Base-by-base conservation (phyloP, 352 stramenopile genomes). In the Globisporangium carolinianum region DNA sequence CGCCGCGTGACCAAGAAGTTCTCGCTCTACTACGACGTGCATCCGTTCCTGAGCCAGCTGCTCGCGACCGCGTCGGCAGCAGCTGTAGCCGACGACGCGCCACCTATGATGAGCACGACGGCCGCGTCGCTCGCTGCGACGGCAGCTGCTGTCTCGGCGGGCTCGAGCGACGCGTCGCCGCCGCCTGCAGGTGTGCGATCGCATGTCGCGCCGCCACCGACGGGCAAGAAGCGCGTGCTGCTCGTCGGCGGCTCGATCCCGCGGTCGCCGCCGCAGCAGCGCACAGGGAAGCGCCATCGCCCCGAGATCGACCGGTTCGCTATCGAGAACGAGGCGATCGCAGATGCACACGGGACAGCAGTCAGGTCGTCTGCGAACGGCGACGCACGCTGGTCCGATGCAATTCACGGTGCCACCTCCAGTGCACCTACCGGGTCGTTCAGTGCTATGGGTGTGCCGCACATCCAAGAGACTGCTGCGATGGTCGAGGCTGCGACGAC, bases 21-120 rank as follows among this genome's bases (percentile, higher is more conserved):
- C 60, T 57, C 60, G 42, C 55, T 62, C 17, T 66, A 58, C 51
- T 61, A 58, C 18, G 54, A 66, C 36, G 60, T 66, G 55, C 60
- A 66, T 17, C 47, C 60, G 41, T 58, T 66, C 42, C 41, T 66
- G n/a, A 37, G 60, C 6, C 38, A 43, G 12, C 53, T 35, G 32
- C 39, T 47, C n/a, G 41, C 46, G 52, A 17, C 39, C 8, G 43
- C 15, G 3, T 9, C 24, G 24, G 15, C 6, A 10, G 9, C 14
- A 32, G 17, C 17, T 9, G 36, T 6, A 12, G 35, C 12, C 35
- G 37, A 32, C 12, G 35, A 49, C 39, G 45, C 15, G 17, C 15
- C 15, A 5, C 45, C 45, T 9, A 49, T n/a, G 7, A 49, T 35
- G 17, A 32, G 15, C 15, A n/a, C 45, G 17, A 32, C 45, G 11